Evolutionary conservation across 1,284 basidiomycete species (phyloP).

Genomic region (Ustilago hordei): DNA sequence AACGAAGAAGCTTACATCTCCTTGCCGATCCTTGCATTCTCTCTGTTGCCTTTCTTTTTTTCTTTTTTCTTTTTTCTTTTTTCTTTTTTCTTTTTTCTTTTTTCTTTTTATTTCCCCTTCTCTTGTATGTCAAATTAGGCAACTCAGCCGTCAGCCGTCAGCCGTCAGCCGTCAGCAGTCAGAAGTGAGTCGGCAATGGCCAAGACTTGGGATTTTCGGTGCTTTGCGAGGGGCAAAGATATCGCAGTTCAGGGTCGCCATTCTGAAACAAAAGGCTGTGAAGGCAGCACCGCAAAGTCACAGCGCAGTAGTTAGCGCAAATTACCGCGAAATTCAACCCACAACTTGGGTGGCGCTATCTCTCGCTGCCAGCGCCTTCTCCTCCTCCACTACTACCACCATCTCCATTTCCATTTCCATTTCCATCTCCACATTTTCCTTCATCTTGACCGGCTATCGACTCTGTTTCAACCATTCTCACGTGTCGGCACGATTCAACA

Average conservation of each 20-base stretch:
- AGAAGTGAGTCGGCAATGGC: background rate
- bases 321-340: conserved; percentile 1
- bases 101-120: background rate
- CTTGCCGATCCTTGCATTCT: conserved; percentile 2
- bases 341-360: background rate
- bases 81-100: background rate
- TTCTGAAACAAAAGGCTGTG: background rate
- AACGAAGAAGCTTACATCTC: background rate
- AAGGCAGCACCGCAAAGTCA: background rate
- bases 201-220: conserved; percentile 1
- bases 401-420: conserved; percentile 1
- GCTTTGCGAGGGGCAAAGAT: background rate
- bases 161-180: background rate
- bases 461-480: background rate
- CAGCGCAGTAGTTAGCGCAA: background rate
- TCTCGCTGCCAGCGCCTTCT: background rate
- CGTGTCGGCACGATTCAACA: background rate
- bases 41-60: no score
- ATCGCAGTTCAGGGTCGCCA: background rate
- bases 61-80: background rate
- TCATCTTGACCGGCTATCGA: background rate
- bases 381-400: conserved; percentile 12
- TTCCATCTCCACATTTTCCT: background rate
- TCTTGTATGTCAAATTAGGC: background rate
- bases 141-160: background rate